Base-by-base conservation (phyloP, 2,329 filamentous ascomycete species). In the Diaporthe humulicola region DNA sequence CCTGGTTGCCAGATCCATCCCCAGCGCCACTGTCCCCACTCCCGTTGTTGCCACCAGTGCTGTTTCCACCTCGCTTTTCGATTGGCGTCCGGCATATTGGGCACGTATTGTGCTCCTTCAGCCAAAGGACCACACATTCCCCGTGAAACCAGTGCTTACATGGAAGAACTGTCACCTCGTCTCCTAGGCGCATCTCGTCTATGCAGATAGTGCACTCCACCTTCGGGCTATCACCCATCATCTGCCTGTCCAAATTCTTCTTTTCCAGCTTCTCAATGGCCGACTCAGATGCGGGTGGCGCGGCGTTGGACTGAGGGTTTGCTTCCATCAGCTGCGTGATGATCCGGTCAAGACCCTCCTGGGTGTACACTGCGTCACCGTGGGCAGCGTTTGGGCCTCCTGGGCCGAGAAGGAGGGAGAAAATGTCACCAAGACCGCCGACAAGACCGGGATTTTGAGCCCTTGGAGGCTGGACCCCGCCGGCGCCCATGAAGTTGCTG, bases 161-260 rank as follows among this genome's bases (percentile, higher is more conserved):
- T 0, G 95, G 95, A 69, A 99, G 84, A 60, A 93, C 89, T 0
- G 94, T 90, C 7, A 96, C 94, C 81, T 94, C 91, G 40, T 94
- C 92, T 15, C 92, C 93, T 48, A 94, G 81, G 36, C 90, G 88
- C 76, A 97, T 93, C 38, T 94, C 90, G 73, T 98, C 95, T 87
- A 98, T 98, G 84, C 97, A 99, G 74, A 99, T 98, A 48, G 94
- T 96, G 83, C 97, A 99, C 81, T 98, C 96, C 56, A 92, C 93
- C 74, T 93, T 94, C 9, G 89, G 90, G 71, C 91, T 90, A 0
- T 86, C 81, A 1, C 87, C 89, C 8, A 97, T 86, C 89, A 97
- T 93, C 56, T 92, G 89, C 74, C 89, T 86, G 69, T 94, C 90
- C 2, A 97, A 87, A 57, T 90, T 90, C 78, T 92, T 93, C 78